A percentile compares a stretch with the other conserved stretches of the same genome.
Conservation (phyloP, 805 yeast genomes). For the Clavispora vitiphila region DNA sequence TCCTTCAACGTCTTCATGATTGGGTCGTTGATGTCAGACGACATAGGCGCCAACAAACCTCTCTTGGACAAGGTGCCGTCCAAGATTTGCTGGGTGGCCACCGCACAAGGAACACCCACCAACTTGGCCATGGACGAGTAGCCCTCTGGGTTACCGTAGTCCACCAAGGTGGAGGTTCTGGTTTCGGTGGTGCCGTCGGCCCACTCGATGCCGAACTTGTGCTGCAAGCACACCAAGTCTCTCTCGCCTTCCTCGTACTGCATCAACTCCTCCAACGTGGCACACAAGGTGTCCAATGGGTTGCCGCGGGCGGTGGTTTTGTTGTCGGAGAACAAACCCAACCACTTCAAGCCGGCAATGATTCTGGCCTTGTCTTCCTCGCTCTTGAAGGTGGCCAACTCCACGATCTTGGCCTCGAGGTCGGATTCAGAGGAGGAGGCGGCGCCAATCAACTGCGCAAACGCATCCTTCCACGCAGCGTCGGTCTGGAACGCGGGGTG, state of each 20-base stretch:
- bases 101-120: conserved; percentile 98
- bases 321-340: conserved; percentile 80
- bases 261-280: conserved; percentile 91
- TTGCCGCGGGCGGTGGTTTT: conserved; percentile 84
- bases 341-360: conserved; percentile 86
- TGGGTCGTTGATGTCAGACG: conserved; percentile 86
- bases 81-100: conserved; percentile 82
- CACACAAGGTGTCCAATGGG: conserved; percentile 94
- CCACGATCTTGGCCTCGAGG: conserved; percentile 67
- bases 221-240: conserved; percentile 92
- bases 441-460: conserved; percentile 71
- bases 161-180: conserved; percentile 93
- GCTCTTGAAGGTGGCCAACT: conserved; percentile 75
- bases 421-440: conserved; percentile 65
- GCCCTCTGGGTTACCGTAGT: conserved; percentile 82
- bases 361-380: conserved; percentile 83
- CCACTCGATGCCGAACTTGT: conserved; percentile 96
- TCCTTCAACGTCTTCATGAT: conserved; percentile 89
- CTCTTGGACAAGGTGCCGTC: conserved; percentile 72
- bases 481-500: conserved; percentile 52
- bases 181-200: conserved; percentile 86
- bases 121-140: conserved; percentile 98
- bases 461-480: conserved; percentile 84
- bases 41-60: conserved; percentile 91
- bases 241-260: conserved; percentile 95